These are phyloP conservation scores for Gliomastix tumulicola DNA, from an alignment of 2,329 filamentous ascomycete species.

Conservation along the genomic window DNA sequence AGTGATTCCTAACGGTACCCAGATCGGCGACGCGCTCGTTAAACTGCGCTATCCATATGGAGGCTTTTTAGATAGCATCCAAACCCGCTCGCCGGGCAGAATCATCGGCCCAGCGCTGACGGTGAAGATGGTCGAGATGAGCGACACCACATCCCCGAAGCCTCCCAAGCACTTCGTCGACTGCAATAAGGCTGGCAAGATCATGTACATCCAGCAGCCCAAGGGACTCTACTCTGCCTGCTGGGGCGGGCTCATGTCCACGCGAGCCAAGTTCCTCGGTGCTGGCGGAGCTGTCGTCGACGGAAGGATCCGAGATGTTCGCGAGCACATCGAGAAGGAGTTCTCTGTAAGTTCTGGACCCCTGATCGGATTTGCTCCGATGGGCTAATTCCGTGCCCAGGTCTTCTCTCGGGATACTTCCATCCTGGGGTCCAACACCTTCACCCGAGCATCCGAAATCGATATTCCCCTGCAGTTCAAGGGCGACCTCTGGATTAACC, in stretches of 20 bases:
- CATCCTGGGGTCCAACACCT: constrained; percentile 18
- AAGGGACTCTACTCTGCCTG: constrained; percentile 11
- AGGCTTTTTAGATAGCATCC: constrained; percentile 46
- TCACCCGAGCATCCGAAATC: constrained; percentile 15
- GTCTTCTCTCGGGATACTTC: constrained; percentile 17
- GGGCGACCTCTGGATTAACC: constrained; percentile 16
- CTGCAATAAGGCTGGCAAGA: background rate
- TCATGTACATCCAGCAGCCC: constrained; percentile 15
- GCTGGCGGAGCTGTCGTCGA: constrained; percentile 5
- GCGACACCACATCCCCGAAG: constrained; percentile 13
- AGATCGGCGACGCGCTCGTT: constrained; percentile 33
- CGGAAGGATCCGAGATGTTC: constrained; percentile 2
- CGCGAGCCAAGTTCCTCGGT: constrained; percentile 11
- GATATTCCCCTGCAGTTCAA: constrained; percentile 16
- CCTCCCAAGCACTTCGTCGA: constrained; percentile 17
- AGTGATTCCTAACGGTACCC: too few relatives aligned
- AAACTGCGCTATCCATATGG: constrained; percentile 41
- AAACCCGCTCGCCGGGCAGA: too few relatives aligned
- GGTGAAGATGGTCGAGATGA: constrained; percentile 37
- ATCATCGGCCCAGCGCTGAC: constrained; percentile 48
- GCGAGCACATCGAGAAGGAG: constrained; percentile 4
- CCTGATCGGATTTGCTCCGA: too few relatives aligned
- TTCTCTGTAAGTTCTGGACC: constrained; percentile 9
- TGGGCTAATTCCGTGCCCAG: too few relatives aligned
- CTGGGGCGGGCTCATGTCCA: constrained; percentile 14